phyloP scores from a whole-genome alignment of 345 rosid species.

The Euphorbia lathyris region DNA sequence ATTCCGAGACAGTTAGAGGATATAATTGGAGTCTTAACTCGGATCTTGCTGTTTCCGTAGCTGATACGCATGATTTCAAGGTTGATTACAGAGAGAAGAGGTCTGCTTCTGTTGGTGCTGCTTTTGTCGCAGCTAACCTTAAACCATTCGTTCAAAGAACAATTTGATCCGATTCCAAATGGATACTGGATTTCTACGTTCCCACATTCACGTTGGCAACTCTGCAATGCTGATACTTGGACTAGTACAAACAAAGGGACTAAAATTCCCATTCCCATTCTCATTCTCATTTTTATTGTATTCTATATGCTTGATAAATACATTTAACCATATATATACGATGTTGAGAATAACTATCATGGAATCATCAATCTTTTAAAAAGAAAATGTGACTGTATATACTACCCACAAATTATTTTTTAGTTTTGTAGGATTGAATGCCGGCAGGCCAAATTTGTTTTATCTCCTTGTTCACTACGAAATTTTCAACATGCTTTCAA shows the following conservation, averaged over 20 bases:
- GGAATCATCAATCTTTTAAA: too few relatives aligned
- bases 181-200: conserved; percentile 7
- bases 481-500: too few relatives aligned
- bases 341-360: too few relatives aligned
- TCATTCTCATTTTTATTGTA: too few relatives aligned
- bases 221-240: not conserved
- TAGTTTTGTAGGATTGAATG: too few relatives aligned
- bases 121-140: not conserved
- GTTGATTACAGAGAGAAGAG: not conserved
- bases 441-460: too few relatives aligned
- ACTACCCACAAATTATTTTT: too few relatives aligned
- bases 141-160: conserved; percentile 5
- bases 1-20: not conserved
- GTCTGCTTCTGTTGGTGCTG: too few relatives aligned
- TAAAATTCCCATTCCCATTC: not conserved
- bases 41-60: not conserved
- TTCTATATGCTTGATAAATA: too few relatives aligned
- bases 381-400: too few relatives aligned
- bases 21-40: not conserved
- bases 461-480: too few relatives aligned
- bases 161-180: not conserved
- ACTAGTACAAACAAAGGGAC: not conserved
- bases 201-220: conserved; percentile 2
- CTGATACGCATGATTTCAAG: not conserved
- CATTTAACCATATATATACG: too few relatives aligned